Base-by-base conservation (phyloP, 2,329 filamentous ascomycete species). In the Fusarium clavum region DNA sequence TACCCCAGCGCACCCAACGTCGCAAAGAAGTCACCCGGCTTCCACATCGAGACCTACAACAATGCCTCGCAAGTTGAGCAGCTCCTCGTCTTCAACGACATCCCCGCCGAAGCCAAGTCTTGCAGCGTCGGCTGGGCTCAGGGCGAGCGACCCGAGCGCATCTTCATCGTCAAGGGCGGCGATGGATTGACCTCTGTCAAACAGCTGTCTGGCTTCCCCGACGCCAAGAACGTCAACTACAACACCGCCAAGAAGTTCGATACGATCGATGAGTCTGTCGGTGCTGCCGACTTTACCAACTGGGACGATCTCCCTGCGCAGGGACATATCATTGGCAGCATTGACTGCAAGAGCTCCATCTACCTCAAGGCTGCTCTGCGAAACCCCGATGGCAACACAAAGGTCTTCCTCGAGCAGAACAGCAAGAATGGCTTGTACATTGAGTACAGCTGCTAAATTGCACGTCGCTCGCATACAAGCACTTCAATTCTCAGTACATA, bases 111-210 rank as follows among this genome's bases (percentile, higher is more conserved):
- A 0, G 79, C 79, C 11, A 76, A 72, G 53, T 46, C 52, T 4
- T 81, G 79, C 73, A 41, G 41, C 5, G 64, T 81, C n/a, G 62
- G 64, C 14, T 81, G 79, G 79, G 51, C 47, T 6, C 79, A 81
- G n/a, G 82, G 79, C 20, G 77, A 77, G 10, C 78, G 69, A 65
- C 78, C 75, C 57, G 78, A 80, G 47, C 82, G 79, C 55, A 76
- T 77, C 57, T 81, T 83, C 63, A 77, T 77, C 68, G 80, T 81
- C 64, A 70, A 74, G 25, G 75, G 75, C 20, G 27, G 45, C 24
- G 76, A 70, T 57, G 79, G 73, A 0, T 57, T 76, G 38, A 46
- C 76, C 3, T 45, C 60, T 3, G 55, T 75, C 30, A 69, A 57
- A 43, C 76, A 74, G 45, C 70, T 80, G 8, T 64, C 72, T 9